phyloP scores from a whole-genome alignment of 2,329 filamentous ascomycete genomes.

The Pestalotiopsis sp. region DNA sequence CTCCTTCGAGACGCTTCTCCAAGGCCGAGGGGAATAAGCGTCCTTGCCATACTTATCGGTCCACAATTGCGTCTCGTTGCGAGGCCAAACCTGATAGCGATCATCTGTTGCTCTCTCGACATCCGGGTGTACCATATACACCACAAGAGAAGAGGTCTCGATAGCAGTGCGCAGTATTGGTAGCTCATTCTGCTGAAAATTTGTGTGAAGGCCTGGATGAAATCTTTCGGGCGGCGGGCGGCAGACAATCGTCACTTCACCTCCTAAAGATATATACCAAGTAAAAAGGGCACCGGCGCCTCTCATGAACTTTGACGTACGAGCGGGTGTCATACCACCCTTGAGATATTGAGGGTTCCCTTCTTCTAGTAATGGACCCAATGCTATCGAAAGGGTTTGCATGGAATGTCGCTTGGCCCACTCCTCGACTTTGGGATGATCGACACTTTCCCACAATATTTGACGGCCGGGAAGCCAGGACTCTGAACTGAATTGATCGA shows the following conservation, averaged over 20 bases:
- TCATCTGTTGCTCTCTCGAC: background rate
- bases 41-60: background rate
- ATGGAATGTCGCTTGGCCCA: background rate
- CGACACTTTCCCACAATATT: background rate
- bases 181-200: conserved; percentile 1
- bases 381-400: background rate
- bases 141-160: background rate
- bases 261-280: background rate
- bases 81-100: background rate
- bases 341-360: background rate
- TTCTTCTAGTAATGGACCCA: background rate
- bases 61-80: background rate
- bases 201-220: background rate
- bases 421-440: background rate
- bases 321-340: background rate
- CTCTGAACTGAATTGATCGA: background rate
- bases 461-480: background rate
- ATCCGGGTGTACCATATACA: background rate
- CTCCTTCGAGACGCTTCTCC: background rate
- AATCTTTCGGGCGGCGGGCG: background rate
- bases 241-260: background rate
- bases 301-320: background rate
- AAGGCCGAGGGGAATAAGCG: background rate
- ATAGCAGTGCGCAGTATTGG: background rate
- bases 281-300: background rate